These are phyloP conservation scores for Lachancea mirantina DNA, from an alignment of 805 yeast species.

Conservation along the genomic window DNA sequence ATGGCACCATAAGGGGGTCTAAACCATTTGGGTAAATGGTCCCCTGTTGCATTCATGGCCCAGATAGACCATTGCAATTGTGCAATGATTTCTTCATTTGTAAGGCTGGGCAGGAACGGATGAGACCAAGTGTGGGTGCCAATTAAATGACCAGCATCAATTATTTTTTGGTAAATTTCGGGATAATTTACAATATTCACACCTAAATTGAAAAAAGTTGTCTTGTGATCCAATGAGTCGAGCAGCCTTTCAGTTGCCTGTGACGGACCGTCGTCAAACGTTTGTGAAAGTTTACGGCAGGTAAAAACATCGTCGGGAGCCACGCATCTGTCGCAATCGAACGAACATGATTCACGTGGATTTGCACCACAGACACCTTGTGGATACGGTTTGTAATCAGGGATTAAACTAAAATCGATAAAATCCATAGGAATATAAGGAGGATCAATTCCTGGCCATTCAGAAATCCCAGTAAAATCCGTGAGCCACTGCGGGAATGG, in stretches of 20 bases:
- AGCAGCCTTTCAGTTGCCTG: conserved; percentile 58
- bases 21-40: conserved; percentile 84
- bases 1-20: conserved; percentile 96
- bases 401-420: conserved; percentile 50
- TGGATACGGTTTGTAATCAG: conserved; percentile 40
- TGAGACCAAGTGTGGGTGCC: conserved; percentile 95
- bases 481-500: conserved; percentile 78
- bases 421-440: conserved; percentile 81
- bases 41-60: conserved; percentile 95
- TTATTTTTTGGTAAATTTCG: conserved; percentile 53
- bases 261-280: conserved; percentile 95
- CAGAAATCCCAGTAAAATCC: conserved; percentile 60
- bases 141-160: conserved; percentile 62
- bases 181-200: conserved; percentile 73
- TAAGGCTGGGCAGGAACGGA: conserved; percentile 66
- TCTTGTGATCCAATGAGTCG: conserved; percentile 41
- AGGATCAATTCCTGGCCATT: conserved; percentile 85
- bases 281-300: conserved; percentile 71
- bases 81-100: conserved; percentile 78
- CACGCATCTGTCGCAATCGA: conserved; percentile 78
- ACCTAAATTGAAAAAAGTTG: conserved; percentile 86
- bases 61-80: conserved; percentile 92
- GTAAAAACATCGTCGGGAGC: conserved; percentile 68
- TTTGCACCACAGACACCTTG: conserved; percentile 54
- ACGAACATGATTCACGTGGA: conserved; percentile 57